These are phyloP conservation scores for Jacaranda copaia DNA, from an alignment of 257 asterid species.

Conservation along the genomic window DNA sequence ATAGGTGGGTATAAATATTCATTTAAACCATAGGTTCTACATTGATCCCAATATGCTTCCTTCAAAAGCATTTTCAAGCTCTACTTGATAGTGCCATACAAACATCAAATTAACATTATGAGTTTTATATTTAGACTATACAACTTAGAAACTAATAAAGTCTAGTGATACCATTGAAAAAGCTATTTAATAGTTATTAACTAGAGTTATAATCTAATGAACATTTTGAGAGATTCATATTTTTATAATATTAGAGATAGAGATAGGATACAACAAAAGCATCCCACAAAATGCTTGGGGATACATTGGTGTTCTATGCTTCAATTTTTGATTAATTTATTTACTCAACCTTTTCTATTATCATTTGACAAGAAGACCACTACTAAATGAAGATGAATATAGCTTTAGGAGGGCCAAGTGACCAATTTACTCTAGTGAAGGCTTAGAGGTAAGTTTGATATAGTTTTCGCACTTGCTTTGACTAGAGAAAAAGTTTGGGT, in stretches of 20 bases:
- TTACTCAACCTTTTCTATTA: slow-evolving; percentile 20
- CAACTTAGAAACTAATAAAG: too few species aligned
- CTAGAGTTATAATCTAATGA: too few species aligned
- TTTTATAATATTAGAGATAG: background rate
- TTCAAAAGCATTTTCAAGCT: slow-evolving; percentile 29
- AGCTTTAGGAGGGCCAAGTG: slow-evolving; percentile 77
- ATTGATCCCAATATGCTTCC: slow-evolving; percentile 18
- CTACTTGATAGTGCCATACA: slow-evolving; percentile 24
- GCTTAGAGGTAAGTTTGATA: slow-evolving; percentile 62
- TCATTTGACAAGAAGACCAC: slow-evolving; percentile 69
- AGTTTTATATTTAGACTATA: background rate
- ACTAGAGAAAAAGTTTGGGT: background rate
- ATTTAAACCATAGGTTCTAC: slow-evolving; percentile 22
- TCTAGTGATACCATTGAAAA: too few species aligned
- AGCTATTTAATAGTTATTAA: too few species aligned
- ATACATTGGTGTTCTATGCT: background rate
- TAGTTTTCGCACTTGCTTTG: slow-evolving; percentile 28
- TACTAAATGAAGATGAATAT: slow-evolving; percentile 83
- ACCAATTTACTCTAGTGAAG: slow-evolving; percentile 84
- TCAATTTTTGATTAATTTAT: background rate
- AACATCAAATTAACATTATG: background rate
- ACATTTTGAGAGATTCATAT: too few species aligned
- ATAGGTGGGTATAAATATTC: slow-evolving; percentile 57
- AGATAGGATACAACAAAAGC: slow-evolving; percentile 18
- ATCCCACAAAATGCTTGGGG: slow-evolving; percentile 6